Conservation (phyloP, 306 rosid genomes). For the Fagus sylvatica region DNA sequence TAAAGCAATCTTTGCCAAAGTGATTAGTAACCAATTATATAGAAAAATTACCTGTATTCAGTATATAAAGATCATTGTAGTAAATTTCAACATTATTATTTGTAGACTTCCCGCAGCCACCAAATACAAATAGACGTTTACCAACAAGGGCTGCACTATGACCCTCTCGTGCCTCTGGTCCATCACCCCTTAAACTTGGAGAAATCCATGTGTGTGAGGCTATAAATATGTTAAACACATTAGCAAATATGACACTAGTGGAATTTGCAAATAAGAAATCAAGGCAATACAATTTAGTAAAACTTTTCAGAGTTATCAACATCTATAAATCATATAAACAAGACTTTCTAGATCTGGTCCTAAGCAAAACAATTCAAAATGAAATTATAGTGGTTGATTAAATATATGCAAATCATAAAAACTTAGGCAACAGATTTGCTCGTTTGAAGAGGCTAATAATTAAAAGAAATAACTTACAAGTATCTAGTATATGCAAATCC, state of each 20-base stretch:
- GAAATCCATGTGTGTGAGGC: slow-evolving; percentile 79
- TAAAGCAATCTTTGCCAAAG: slow-evolving; percentile 5
- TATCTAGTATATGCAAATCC: slow-evolving; percentile 84
- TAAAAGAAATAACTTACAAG: slow-evolving; percentile 59
- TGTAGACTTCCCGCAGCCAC: slow-evolving; percentile 92
- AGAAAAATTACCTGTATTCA: slow-evolving; percentile 75
- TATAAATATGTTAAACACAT: slow-evolving; percentile 33
- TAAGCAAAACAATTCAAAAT: slow-evolving; percentile 14
- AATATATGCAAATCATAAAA: background rate
- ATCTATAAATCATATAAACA: background rate
- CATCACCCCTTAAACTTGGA: slow-evolving; percentile 83
- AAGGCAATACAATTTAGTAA: background rate
- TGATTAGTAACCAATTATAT: slow-evolving; percentile 12
- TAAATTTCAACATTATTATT: slow-evolving; percentile 62
- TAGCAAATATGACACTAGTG: slow-evolving; percentile 2
- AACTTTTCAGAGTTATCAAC: slow-evolving; percentile 10
- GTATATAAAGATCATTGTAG: slow-evolving; percentile 87
- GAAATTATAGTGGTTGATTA: background rate
- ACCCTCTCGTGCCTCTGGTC: slow-evolving; percentile 97
- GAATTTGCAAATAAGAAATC: background rate
- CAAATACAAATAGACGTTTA: slow-evolving; percentile 78
- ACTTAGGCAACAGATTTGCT: background rate
- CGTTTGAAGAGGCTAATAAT: background rate
- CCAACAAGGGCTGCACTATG: slow-evolving; percentile 92
- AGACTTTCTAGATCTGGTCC: background rate